Evolutionary conservation across 2,329 filamentous ascomycete species (phyloP), one percentile per base, ranked within the genome.

Genomic region (Cytospora piceae): DNA sequence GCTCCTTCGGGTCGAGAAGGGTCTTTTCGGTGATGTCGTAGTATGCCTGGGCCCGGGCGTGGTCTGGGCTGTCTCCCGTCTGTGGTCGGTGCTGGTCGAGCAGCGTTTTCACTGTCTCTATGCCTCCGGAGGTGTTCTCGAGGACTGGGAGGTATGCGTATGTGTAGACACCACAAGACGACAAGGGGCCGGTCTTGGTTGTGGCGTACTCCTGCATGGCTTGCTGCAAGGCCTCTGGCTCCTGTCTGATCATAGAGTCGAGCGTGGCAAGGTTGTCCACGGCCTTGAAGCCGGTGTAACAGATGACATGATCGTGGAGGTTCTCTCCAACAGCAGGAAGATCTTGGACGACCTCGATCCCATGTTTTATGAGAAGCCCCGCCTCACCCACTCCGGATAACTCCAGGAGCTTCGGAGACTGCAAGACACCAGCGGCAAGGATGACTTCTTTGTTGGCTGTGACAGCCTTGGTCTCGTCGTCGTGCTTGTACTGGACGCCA

Each of bases 321-420:
- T 76, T 76, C 52, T 71, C 70, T 24, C 76, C 76, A 14, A 77
- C 76, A 14, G 73, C 73, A 0, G 73, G 73, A n/a, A 75, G 71
- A 51, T 76, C 70, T 12, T 71, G 64, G 8, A 75, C 52, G 6
- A 74, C 69, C 1, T 71, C 66, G 27, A 77, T 75, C 14, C 65
- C 64, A 31, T 71, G 65, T 22, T 67, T 59, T 5, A 64, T 51
- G 6, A 77, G 71, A 12, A 75, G 60, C 4, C 61, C 67, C 0
- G 65, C 49, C 0, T 72, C 70, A 17, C 76, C 76, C 42, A 78
- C 72, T 15, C 76, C 76, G 20, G 72, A 74, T 2, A 76, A 68
- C 61, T 76, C 72, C 1, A 78, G 70, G 4, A 78, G 63, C 42
- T 76, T 74, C 0, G 76, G 76, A 0, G 74, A 74, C 37, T 75